Evolutionary conservation across 1,284 basidiomycete genomes (phyloP).

Genomic region (Schizophyllum amplum): DNA sequence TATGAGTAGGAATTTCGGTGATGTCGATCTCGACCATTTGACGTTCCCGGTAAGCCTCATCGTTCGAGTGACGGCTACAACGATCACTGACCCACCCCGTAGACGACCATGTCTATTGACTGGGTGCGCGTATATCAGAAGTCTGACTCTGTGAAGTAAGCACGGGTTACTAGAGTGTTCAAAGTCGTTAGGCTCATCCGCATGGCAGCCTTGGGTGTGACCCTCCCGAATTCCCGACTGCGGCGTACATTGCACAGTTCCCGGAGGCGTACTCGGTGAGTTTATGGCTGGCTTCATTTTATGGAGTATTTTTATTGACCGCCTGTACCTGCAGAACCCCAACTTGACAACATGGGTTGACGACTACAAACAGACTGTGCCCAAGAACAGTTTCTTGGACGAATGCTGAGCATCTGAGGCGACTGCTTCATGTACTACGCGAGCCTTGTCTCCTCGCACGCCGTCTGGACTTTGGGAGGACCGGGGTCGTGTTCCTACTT

Average conservation of each 20-base stretch:
- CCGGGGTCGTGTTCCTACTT: too few relatives aligned
- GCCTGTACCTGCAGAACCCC: conserved; percentile 19
- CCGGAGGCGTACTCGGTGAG: conserved; percentile 2
- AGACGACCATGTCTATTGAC: conserved; percentile 51
- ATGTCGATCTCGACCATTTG: conserved; percentile 40
- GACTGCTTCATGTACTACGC: too few relatives aligned
- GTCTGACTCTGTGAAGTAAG: conserved; percentile 46
- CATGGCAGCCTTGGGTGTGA: conserved; percentile 26
- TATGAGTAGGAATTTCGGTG: not conserved
- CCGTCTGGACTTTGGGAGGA: too few relatives aligned
- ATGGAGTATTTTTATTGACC: not conserved
- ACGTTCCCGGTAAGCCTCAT: conserved; percentile 2
- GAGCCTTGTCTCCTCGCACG: too few relatives aligned
- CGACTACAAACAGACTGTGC: conserved; percentile 22
- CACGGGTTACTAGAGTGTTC: conserved; percentile 38
- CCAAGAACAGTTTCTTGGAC: conserved; percentile 13
- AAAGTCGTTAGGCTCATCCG: not conserved
- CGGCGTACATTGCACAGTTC: conserved; percentile 50
- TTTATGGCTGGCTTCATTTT: conserved; percentile 1
- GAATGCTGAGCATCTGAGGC: too few relatives aligned
- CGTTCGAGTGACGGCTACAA: not conserved
- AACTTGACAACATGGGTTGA: conserved; percentile 47
- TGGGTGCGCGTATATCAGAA: conserved; percentile 65
- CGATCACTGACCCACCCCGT: conserved; percentile 20
- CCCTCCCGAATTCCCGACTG: conserved; percentile 70